Evolutionary conservation across 768 basidiomycete species (phyloP).

Genomic region (Suillus tomentosus): DNA sequence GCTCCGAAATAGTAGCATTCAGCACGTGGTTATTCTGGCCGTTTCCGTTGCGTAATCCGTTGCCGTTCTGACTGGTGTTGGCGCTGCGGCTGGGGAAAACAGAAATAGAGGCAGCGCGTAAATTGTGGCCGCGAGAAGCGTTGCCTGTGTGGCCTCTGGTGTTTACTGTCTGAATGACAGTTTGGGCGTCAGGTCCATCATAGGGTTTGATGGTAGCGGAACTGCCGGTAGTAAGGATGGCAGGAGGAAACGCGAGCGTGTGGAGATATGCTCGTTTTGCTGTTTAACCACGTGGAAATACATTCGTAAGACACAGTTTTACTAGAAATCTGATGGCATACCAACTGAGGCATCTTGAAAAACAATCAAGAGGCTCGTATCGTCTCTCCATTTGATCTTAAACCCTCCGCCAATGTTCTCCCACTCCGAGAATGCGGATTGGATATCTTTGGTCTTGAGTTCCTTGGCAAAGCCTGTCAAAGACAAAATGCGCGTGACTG

Average conservation of each 20-base stretch:
- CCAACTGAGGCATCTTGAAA: conserved; percentile 89
- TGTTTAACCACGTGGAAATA: conserved; percentile 32
- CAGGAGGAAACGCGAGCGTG: conserved; percentile 80
- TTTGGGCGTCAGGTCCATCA: conserved; percentile 91
- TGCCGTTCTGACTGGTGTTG: conserved; percentile 39
- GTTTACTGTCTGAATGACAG: conserved; percentile 82
- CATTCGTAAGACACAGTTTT: conserved; percentile 6
- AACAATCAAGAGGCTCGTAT: conserved; percentile 92
- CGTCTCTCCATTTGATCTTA: conserved; percentile 99
- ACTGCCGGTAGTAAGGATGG: conserved; percentile 57
- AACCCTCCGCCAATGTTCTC: conserved; percentile 87
- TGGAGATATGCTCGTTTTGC: conserved; percentile 96
- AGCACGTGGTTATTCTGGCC: conserved; percentile 41
- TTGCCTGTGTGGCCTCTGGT: conserved; percentile 62
- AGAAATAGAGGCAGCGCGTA: conserved; percentile 67
- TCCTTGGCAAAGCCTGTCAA: conserved; percentile 92
- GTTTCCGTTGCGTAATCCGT: conserved; percentile 30
- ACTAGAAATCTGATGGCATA: conserved; percentile 34
- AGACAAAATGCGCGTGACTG: conserved; percentile 92
- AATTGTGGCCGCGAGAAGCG: conserved; percentile 70
- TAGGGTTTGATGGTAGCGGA: conserved; percentile 82
- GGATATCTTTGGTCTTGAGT: conserved; percentile 97
- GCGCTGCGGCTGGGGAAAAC: conserved; percentile 57
- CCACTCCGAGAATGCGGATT: conserved; percentile 87
- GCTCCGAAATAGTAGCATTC: conserved; percentile 52